Percentiles rank a stretch among this genome's conserved stretches.
Conservation (phyloP, 257 asterid genomes). For the Solanum dulcamara region DNA sequence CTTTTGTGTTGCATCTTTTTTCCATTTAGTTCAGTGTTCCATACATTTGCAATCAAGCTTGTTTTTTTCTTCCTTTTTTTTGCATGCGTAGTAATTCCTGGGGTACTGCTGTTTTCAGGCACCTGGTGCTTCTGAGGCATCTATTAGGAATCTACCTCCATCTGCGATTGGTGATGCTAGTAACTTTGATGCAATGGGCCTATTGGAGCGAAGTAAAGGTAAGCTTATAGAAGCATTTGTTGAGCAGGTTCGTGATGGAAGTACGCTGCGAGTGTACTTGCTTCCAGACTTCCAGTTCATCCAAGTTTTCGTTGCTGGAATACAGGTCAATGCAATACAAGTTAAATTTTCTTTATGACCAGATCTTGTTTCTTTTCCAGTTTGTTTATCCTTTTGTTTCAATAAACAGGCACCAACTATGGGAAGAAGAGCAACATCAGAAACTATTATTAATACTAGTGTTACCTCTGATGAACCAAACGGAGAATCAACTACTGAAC, state of each 20-base stretch:
- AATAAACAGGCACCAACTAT: conserved; percentile 71
- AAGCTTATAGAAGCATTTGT: conserved; percentile 91
- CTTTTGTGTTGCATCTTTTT: not conserved
- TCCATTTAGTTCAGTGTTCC: not conserved
- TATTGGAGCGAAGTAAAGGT: conserved; percentile 66
- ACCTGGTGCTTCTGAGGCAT: conserved; percentile 75
- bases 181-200: conserved; percentile 72
- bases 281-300: conserved; percentile 88
- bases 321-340: conserved; percentile 44
- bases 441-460: conserved; percentile 30
- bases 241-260: conserved; percentile 94
- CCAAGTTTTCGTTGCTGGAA: conserved; percentile 87
- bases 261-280: conserved; percentile 83
- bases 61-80: not conserved
- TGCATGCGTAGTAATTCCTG: not conserved
- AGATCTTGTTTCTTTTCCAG: not conserved
- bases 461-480: conserved; percentile 46
- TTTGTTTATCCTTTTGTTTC: not conserved
- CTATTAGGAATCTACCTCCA: conserved; percentile 78
- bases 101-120: conserved; percentile 27
- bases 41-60: not conserved
- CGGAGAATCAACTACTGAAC: conserved; percentile 50
- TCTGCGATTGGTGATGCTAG: conserved; percentile 71
- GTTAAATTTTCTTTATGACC: not conserved
- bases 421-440: conserved; percentile 71